A percentile compares a stretch with the other conserved stretches of the same genome.
Evolutionary conservation across 768 basidiomycete species (phyloP).

Genomic region (Chiua virens): DNA sequence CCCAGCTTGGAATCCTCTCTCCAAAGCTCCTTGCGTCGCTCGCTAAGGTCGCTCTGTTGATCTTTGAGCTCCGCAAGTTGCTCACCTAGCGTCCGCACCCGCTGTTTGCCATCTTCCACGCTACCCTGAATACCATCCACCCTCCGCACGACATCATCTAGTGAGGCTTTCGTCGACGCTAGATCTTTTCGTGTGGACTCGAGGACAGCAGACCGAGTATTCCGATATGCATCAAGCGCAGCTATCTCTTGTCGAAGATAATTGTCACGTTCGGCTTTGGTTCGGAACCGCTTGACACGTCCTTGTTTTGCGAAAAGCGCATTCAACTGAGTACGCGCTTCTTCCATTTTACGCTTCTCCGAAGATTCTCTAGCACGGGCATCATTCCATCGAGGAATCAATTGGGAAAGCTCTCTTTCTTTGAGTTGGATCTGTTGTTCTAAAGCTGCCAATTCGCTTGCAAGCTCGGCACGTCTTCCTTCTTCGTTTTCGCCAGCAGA

Average conservation of each 20-base stretch:
- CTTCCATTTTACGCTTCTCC: conserved; percentile 71
- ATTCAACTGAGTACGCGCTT: conserved; percentile 65
- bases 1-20: conserved; percentile 90
- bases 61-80: conserved; percentile 63
- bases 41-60: conserved; percentile 64
- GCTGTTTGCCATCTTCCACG: conserved; percentile 63
- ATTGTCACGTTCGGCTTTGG: conserved; percentile 78
- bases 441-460: conserved; percentile 62
- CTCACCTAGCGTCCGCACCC: conserved; percentile 58
- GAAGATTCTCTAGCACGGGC: conserved; percentile 48
- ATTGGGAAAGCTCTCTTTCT: conserved; percentile 56
- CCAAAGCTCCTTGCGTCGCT: conserved; percentile 92
- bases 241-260: conserved; percentile 81
- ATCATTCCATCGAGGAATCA: conserved; percentile 72
- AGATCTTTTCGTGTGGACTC: conserved; percentile 54
- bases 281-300: conserved; percentile 80
- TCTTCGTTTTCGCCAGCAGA: conserved; percentile 63
- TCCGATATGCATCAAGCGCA: conserved; percentile 61
- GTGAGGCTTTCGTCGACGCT: conserved; percentile 43
- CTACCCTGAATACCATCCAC: conserved; percentile 55
- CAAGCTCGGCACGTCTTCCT: conserved; percentile 60
- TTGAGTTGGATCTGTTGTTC: conserved; percentile 61
- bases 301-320: conserved; percentile 90
- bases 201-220: conserved; percentile 55
- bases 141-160: conserved; percentile 58